Base-by-base conservation (phyloP, 192 early-diverging fungal species). In the Chytriomyces sp. region DNA sequence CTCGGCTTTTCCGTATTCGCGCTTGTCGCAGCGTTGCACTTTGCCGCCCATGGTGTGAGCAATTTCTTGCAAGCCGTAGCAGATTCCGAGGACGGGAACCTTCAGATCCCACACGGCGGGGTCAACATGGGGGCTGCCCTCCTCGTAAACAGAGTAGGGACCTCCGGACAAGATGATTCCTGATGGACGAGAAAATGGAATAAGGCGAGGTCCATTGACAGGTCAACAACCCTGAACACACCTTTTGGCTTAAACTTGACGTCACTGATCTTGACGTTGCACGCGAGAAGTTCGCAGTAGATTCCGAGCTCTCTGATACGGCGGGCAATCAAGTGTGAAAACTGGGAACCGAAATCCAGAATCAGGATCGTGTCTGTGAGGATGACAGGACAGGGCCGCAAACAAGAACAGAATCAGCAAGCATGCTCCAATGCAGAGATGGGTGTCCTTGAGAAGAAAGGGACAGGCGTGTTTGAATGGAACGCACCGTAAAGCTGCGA, bases 291-390 rank as follows among this genome's bases (percentile, higher is more conserved):
- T 88, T 99, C 97, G 88, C 96, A 98, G 90, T 99, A 99, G 67
- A 99, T 94, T 71, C 97, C 97, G 79, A 94, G 90, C 82, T 98
- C 96, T 80, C 97, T 91, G 79, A 99, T 89, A 69, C 97, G 92
- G 48, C 96, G 90, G 53, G 96, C 94, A 85, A 99, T 97, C 79
- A 99, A 90, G 81, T 99, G 96, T 13, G 96, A 96, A 87, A 97
- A 97, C 86, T 99, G 97, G 45, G 95, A 97, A 77, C 97, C 97
- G 91, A 98, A 98, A 88, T 99, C 97, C 74, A 99, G 89, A 85
- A 99, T 99, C 75, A 99, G 91, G 85, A 99, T 91, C 74, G 96
- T 97, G 82, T 99, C 96, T 78, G 59, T 18, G 7, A 47, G 28
- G 16, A n/a, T 63, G 57, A 46, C 13, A 74, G 35, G 35, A 35